phyloP scores from a whole-genome alignment of 768 basidiomycete species.

The Boletus subparvulus region DNA sequence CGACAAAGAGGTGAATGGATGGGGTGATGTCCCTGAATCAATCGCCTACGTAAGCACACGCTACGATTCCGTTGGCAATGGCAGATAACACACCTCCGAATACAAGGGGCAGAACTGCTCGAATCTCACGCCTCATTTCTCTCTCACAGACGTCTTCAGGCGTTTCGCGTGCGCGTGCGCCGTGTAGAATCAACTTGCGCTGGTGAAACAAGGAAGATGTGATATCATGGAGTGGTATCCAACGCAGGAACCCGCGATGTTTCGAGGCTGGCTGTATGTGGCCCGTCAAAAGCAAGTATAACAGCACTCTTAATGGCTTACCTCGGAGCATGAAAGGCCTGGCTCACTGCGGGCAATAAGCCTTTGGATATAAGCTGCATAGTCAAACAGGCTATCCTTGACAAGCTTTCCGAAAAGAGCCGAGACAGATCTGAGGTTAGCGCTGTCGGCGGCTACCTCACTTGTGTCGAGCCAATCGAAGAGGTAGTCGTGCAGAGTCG shows the following conservation, averaged over 20 bases:
- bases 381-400: constrained; percentile 69
- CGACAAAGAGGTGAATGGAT: constrained; percentile 35
- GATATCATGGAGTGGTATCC: constrained; percentile 66
- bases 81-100: constrained; percentile 53
- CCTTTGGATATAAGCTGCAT: constrained; percentile 71
- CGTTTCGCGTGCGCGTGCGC: constrained; percentile 63
- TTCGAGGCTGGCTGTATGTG: constrained; percentile 42
- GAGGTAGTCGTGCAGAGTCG: constrained; percentile 69
- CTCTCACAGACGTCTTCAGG: constrained; percentile 71
- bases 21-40: constrained; percentile 33
- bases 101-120: constrained; percentile 59
- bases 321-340: constrained; percentile 55
- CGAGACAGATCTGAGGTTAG: constrained; percentile 60
- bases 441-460: constrained; percentile 54
- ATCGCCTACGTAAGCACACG: constrained; percentile 6
- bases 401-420: constrained; percentile 72
- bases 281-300: not conserved
- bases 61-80: not conserved
- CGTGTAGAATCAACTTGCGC: constrained; percentile 68
- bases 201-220: constrained; percentile 63
- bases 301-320: constrained; percentile 24
- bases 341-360: constrained; percentile 77
- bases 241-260: constrained; percentile 67
- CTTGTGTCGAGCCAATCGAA: constrained; percentile 81
- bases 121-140: constrained; percentile 69